Evolutionary conservation across 306 rosid genomes (phyloP), one percentile per base, ranked within the genome.

Genomic region (Pyrus communis): DNA sequence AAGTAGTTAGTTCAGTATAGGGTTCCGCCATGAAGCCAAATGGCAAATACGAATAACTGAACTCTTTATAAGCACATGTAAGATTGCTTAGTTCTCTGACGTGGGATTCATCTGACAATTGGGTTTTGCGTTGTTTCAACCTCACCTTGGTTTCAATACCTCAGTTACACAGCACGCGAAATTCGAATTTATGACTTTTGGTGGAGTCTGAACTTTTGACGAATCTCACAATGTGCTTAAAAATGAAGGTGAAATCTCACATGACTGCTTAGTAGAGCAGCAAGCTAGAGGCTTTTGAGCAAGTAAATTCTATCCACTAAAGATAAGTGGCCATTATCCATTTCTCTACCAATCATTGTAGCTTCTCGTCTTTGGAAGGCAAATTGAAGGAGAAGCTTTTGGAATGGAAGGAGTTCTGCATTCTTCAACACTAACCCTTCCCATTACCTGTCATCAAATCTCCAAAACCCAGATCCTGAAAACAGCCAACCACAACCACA

Each of bases 301-400:
- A 49, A 49, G 55, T 15, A 49, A 49, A 49, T 49, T 11, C 27
- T 43, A 23, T 70, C 76, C 76, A 45, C 46, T 33, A 11, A 61
- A 77, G 14, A 55, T 6, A 49, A 7, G 54, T n/a, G 80, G 73
- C 17, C 69, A 3, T 74, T 33, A 83, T 83, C 81, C 82, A 25
- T 13, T 75, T 75, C 51, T 65, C 3, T 27, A 74, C 64, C 35
- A 25, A 25, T 23, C 70, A 21, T 35, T 10, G 70, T 21, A 15
- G 70, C 28, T 14, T 23, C 70, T 63, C 31, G 46, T 38, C 70
- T 35, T 64, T 35, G 51, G 42, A 35, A 66, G 28, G 42, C 27
- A 35, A 66, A 15, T 21, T 11, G 14, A 18, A 18, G 64, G 19
- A 64, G 7, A 38, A 74, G 49, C 42, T 40, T 28, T 46, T 19